Evolutionary conservation across 176 grass and related monocot species (phyloP).

Genomic region (Phoenix dactylifera): DNA sequence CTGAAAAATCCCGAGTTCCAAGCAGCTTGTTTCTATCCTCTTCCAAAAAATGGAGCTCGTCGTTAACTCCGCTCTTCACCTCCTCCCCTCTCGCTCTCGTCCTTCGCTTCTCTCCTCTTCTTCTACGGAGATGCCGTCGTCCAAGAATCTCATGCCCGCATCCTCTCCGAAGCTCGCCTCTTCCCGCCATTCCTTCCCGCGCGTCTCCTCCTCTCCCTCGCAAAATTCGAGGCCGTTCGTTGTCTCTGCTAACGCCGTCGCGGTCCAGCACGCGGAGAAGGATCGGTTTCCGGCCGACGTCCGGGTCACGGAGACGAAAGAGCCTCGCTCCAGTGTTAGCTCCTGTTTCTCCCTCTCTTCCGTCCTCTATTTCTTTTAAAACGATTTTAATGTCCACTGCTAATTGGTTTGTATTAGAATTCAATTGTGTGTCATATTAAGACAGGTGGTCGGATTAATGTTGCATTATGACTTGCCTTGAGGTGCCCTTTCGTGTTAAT

Average conservation of each 20-base stretch:
- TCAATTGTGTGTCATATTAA: no score
- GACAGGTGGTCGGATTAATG: no score
- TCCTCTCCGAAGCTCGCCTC: not conserved
- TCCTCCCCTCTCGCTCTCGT: no score
- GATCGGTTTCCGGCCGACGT: conserved; percentile 10
- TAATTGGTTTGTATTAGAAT: no score
- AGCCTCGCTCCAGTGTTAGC: conserved; percentile 16
- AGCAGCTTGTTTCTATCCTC: no score
- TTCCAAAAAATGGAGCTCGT: no score
- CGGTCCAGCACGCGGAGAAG: not conserved
- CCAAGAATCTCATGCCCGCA: not conserved
- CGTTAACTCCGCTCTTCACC: no score
- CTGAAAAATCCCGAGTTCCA: no score
- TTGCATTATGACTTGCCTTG: no score
- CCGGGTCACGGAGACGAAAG: conserved; percentile 16
- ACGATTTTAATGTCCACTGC: not conserved
- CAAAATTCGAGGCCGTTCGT: not conserved
- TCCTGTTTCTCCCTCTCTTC: not conserved
- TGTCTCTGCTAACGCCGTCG: not conserved
- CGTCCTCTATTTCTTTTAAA: not conserved
- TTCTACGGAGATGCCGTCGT: no score
- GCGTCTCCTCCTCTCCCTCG: not conserved
- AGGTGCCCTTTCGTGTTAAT: no score
- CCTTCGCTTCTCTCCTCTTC: no score
- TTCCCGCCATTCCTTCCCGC: not conserved